A percentile compares a stretch with the other conserved stretches of the same genome.
Conservation (phyloP, 148 eudicot genomes). For the Cornus suecica region DNA sequence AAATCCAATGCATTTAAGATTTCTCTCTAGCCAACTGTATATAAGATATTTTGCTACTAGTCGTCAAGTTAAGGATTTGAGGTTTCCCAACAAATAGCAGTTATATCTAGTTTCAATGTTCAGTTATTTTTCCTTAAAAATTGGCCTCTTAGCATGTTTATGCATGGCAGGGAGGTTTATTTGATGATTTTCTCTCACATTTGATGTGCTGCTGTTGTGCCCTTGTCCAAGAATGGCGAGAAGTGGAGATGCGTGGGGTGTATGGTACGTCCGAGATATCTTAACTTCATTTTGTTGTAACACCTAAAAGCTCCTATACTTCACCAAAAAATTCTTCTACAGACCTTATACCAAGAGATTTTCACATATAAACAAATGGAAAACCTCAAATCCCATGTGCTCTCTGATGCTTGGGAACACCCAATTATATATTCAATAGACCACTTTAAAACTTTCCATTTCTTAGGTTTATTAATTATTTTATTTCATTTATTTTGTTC, state of each 20-base stretch:
- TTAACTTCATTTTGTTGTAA: not conserved
- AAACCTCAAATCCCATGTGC: not conserved
- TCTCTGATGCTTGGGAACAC: not conserved
- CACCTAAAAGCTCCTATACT: not conserved
- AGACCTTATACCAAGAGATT: not conserved
- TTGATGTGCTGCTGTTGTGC: slow-evolving; percentile 98
- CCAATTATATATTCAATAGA: not conserved
- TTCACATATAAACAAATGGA: not conserved
- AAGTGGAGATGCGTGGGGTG: slow-evolving; percentile 75
- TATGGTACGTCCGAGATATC: slow-evolving; percentile 45
- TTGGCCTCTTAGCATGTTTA: not conserved
- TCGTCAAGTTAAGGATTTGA: not conserved
- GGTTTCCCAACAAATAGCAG: not conserved
- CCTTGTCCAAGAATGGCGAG: slow-evolving; percentile 97
- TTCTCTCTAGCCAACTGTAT: not conserved
- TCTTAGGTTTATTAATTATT: too few species aligned
- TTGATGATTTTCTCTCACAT: slow-evolving; percentile 93
- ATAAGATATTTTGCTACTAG: not conserved
- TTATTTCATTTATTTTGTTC: not conserved
- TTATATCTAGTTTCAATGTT: not conserved
- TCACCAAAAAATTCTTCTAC: not conserved
- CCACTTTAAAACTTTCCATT: not conserved
- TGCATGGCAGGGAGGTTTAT: slow-evolving; percentile 67
- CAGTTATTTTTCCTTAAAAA: not conserved
- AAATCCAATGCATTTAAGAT: too few species aligned